Evolutionary conservation across 1,284 basidiomycete species (phyloP), one percentile per base, ranked within the genome.

Genomic region (Omphalotus olearius): DNA sequence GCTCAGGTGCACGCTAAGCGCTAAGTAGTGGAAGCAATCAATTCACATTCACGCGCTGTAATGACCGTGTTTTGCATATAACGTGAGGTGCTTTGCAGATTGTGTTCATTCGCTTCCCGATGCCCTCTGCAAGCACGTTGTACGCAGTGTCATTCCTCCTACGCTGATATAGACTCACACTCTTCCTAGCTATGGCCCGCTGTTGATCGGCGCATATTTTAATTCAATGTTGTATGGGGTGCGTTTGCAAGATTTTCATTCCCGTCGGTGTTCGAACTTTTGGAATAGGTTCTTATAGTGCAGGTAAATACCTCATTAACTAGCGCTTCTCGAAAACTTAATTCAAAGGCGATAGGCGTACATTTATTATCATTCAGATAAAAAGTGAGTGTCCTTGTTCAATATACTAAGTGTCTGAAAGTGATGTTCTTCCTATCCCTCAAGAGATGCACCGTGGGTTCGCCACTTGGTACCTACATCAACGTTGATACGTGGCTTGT

Each of bases 181-280:
- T 33, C 30, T 33, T 33, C 30, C 16, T 18, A 58, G 56, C 17
- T 55, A 56, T 38, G 59, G 56, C 10, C 57, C 57, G 43, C 48
- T 60, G 49, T 50, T 60, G 30, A 51, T 59, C 38, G 57, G 57
- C 36, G 58, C 51, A 20, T 30, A 55, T n/a, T 40, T 59, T 42
- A 60, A 58, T 46, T 35, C 47, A 20, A 50, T 56, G 17, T 40
- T 59, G 16, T 57, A 54, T 39, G 58, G 58, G 43, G 58, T 59
- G 45, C 13, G 57, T 33, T 33, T 53, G 18, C n/a, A n/a, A n/a
- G n/a, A n/a, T n/a, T n/a, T n/a, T n/a, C n/a, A n/a, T n/a, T n/a
- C n/a, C n/a, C 13, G 30, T 10, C 4, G 7, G 9, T 33, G 30
- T 33, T 7, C 7, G 3, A 9, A 13, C 7, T 33, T 30, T 33